Conservation (phyloP, 768 basidiomycete genomes). For the Neoboletus brunneissimus region DNA sequence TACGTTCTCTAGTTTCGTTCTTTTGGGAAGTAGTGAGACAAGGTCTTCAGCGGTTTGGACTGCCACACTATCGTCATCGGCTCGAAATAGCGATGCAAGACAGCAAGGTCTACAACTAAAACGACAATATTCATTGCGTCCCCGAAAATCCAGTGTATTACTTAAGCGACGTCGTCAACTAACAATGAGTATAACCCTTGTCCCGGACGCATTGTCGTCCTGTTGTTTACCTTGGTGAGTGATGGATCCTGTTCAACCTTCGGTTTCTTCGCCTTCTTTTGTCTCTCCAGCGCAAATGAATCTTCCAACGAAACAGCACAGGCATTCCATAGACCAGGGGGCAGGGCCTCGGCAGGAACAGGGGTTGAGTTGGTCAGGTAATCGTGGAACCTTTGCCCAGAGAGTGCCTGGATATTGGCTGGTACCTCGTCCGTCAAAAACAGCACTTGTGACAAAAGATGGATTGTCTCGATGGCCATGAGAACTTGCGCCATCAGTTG, state of each 20-base stretch:
- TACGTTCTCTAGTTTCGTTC: too few species aligned
- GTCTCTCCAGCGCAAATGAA: conserved; percentile 46
- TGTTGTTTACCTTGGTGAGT: conserved; percentile 24
- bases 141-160: conserved; percentile 6
- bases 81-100: neutral
- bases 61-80: too few species aligned
- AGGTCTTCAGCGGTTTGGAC: too few species aligned
- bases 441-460: conserved; percentile 59
- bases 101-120: neutral
- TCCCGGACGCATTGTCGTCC: conserved; percentile 7
- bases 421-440: conserved; percentile 51
- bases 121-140: neutral
- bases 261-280: conserved; percentile 43
- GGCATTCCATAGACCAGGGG: conserved; percentile 45
- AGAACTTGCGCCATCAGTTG: conserved; percentile 67
- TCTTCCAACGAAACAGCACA: conserved; percentile 45
- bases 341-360: conserved; percentile 21
- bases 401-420: conserved; percentile 48
- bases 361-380: conserved; percentile 38
- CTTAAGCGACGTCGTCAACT: conserved; percentile 38
- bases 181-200: conserved; percentile 41
- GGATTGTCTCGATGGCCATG: conserved; percentile 56
- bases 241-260: conserved; percentile 17
- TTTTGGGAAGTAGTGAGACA: too few species aligned
- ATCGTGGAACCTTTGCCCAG: conserved; percentile 59